Evolutionary conservation across 2,329 filamentous ascomycete species (phyloP).

Genomic region (Colletotrichum tamarilloi): DNA sequence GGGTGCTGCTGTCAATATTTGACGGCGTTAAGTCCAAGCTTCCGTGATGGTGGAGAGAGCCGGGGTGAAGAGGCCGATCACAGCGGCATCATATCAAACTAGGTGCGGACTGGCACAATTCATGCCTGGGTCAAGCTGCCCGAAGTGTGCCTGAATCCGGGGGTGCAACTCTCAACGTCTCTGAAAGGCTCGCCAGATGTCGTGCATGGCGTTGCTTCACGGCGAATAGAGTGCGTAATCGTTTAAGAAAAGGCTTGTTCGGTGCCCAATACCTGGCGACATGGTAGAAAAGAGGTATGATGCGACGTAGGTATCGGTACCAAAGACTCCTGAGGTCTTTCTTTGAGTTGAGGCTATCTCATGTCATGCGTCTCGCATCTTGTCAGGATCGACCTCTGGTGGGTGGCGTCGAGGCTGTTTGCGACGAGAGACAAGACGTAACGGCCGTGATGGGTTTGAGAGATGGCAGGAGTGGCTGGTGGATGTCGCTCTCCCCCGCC

Average conservation of each 20-base stretch:
- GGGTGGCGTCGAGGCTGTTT: slow-evolving; percentile 11
- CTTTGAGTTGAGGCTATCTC: not conserved
- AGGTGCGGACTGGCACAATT: not conserved
- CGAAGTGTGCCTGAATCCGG: slow-evolving; percentile 22
- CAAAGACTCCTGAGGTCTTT: not conserved
- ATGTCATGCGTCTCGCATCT: not conserved
- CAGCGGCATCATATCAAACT: slow-evolving; percentile 6
- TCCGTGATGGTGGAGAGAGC: not conserved
- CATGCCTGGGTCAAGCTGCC: not conserved
- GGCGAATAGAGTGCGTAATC: not conserved
- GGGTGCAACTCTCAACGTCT: not conserved
- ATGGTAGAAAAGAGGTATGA: not conserved
- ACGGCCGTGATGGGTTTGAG: slow-evolving; percentile 1
- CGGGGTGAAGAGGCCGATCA: slow-evolving; percentile 14
- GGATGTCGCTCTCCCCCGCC: slow-evolving; percentile 21
- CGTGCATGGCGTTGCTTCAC: slow-evolving; percentile 23
- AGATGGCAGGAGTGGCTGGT: slow-evolving; percentile 27
- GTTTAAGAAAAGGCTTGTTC: not conserved
- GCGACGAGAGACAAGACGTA: not conserved
- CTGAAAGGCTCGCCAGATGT: slow-evolving; percentile 9
- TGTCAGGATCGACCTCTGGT: not conserved
- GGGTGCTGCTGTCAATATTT: slow-evolving; percentile 28
- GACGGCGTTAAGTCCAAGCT: slow-evolving; percentile 34
- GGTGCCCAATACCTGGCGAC: not conserved
- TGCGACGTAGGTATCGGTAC: not conserved